A percentile compares a stretch with the other conserved stretches of the same genome.
phyloP scores from a whole-genome alignment of 2,329 filamentous ascomycete species.

The Venturia pyrina region DNA sequence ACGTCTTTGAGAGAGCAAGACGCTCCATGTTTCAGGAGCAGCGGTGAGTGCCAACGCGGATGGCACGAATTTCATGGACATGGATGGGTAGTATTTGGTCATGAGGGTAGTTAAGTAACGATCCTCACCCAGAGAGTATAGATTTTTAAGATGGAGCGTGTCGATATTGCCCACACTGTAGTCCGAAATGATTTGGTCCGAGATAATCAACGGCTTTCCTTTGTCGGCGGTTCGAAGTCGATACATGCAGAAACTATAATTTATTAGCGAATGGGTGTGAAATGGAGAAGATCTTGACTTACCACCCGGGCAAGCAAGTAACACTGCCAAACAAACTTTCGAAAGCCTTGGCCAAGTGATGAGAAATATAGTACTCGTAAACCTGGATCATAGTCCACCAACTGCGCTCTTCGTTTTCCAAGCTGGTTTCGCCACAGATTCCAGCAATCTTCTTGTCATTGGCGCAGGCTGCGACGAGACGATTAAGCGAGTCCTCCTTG shows the following conservation, averaged over 20 bases:
- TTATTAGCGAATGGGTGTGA: constrained; percentile 14
- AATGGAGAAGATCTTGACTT: constrained; percentile 33
- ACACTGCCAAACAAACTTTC: constrained; percentile 96
- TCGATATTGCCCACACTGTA: constrained; percentile 86
- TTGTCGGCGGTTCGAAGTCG: constrained; percentile 88
- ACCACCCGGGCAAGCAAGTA: constrained; percentile 98
- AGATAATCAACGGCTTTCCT: constrained; percentile 88
- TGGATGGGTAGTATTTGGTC: constrained; percentile 92
- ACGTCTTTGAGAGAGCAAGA: constrained; percentile 92
- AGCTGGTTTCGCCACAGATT: constrained; percentile 92
- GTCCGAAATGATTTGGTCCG: constrained; percentile 75
- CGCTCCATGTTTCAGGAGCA: constrained; percentile 86
- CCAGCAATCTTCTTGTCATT: constrained; percentile 94
- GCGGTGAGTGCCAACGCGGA: constrained; percentile 91
- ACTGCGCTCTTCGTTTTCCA: constrained; percentile 88
- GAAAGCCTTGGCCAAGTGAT: constrained; percentile 93
- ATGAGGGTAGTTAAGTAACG: constrained; percentile 94
- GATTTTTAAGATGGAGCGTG: constrained; percentile 89
- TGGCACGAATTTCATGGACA: constrained; percentile 93
- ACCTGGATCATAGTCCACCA: constrained; percentile 99
- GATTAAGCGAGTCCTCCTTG: constrained; percentile 81
- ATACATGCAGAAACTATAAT: constrained; percentile 91
- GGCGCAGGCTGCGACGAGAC: constrained; percentile 82
- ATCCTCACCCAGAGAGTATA: constrained; percentile 90
- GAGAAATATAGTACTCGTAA: constrained; percentile 98